Conservation (phyloP, 2,329 filamentous ascomycete species). For the Chalara sp. region DNA sequence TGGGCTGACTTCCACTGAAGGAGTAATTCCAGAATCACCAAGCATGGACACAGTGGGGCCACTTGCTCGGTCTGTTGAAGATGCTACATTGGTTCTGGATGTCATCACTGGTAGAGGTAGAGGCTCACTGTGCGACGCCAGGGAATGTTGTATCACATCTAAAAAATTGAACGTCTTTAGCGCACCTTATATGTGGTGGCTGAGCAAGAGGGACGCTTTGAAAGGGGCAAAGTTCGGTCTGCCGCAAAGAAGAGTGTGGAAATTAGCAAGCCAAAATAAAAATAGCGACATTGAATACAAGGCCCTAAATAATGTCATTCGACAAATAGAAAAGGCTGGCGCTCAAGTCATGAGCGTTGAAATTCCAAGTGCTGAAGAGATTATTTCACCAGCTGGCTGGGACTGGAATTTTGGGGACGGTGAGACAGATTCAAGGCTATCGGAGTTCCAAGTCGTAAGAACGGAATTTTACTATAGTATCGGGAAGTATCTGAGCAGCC, state of each 20-base stretch:
- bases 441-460: conserved; percentile 67
- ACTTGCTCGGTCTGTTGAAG: conserved; percentile 61
- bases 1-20: conserved; percentile 58
- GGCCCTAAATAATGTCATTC: conserved; percentile 37
- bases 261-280: conserved; percentile 33
- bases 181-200: conserved; percentile 1
- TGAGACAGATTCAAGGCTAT: conserved; percentile 25
- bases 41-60: conserved; percentile 56
- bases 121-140: too few species aligned
- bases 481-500: conserved; percentile 35
- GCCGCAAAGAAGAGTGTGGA: conserved; percentile 68
- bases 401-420: conserved; percentile 42
- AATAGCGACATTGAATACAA: conserved; percentile 34
- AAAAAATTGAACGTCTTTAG: too few species aligned
- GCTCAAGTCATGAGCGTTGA: conserved; percentile 68
- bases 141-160: too few species aligned
- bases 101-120: not conserved
- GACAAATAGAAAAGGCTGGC: conserved; percentile 30
- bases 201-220: conserved; percentile 39
- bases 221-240: conserved; percentile 60
- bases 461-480: conserved; percentile 59
- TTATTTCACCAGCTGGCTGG: conserved; percentile 63
- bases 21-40: conserved; percentile 57
- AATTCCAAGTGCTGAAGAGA: conserved; percentile 52
- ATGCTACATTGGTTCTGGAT: conserved; percentile 36